Evolutionary conservation across 371 early-diverging fungal species (phyloP).

Genomic region (Mucor mucedo): DNA sequence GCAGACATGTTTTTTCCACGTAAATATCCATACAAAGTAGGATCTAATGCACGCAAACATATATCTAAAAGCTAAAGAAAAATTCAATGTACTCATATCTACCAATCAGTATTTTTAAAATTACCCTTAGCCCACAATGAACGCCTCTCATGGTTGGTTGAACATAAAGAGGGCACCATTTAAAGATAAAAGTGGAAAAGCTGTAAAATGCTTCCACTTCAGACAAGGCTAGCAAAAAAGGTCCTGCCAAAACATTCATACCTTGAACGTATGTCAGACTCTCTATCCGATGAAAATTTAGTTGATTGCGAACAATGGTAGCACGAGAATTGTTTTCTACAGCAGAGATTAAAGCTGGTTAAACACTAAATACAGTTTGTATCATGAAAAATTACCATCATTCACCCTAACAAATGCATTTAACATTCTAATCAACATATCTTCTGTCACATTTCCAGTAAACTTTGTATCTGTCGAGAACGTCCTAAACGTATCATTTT

Average conservation of each 20-base stretch:
- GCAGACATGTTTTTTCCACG: conserved; percentile 76
- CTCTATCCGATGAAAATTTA: background rate
- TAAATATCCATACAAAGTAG: conserved; percentile 74
- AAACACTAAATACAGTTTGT: background rate
- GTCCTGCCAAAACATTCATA: conserved; percentile 94
- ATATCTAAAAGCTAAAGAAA: conserved; percentile 75
- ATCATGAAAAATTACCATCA: conserved; percentile 32
- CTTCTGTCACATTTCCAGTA: conserved; percentile 73
- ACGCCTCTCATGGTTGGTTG: conserved; percentile 91
- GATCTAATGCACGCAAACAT: conserved; percentile 79
- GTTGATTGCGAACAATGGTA: background rate
- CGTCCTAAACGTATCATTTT: conserved; percentile 90
- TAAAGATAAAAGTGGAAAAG: conserved; percentile 82
- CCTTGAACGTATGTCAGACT: conserved; percentile 89
- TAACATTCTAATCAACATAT: conserved; percentile 78
- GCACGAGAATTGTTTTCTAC: conserved; percentile 1
- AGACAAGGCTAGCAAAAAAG: conserved; percentile 88
- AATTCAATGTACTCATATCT: background rate
- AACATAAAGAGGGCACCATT: conserved; percentile 91
- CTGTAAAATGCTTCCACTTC: conserved; percentile 92
- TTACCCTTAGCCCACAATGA: conserved; percentile 87
- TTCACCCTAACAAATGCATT: conserved; percentile 86
- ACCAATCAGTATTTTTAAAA: background rate
- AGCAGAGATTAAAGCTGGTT: background rate
- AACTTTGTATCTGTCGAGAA: conserved; percentile 84